Conservation (phyloP, 352 stramenopile genomes). For the Phytophthora macrochlamydospora region DNA sequence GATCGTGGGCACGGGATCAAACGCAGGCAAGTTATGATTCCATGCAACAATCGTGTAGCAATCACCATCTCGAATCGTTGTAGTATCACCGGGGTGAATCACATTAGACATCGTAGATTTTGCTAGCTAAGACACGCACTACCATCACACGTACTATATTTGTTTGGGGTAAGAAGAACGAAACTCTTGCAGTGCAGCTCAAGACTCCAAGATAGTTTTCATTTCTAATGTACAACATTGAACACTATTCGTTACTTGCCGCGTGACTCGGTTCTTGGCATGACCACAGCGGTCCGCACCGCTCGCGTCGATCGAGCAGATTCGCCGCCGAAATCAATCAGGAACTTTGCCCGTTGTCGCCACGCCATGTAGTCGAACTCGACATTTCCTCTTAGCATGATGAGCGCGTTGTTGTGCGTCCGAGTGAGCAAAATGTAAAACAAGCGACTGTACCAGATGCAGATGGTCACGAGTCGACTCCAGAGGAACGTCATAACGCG, state of each 20-base stretch:
- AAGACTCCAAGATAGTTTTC: too few relatives aligned
- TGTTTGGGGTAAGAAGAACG: too few relatives aligned
- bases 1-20: constrained; percentile 11
- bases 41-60: constrained; percentile 18
- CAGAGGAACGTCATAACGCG: constrained; percentile 32
- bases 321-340: constrained; percentile 2
- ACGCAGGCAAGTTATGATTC: constrained; percentile 6
- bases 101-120: background rate
- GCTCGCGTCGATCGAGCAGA: background rate
- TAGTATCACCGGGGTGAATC: constrained; percentile 1
- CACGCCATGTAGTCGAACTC: constrained; percentile 37
- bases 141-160: background rate
- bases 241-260: too few relatives aligned
- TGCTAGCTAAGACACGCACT: too few relatives aligned
- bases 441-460: constrained; percentile 27
- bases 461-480: constrained; percentile 34
- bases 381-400: constrained; percentile 29
- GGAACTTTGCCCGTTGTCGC: constrained; percentile 28
- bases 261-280: too few relatives aligned
- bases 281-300: constrained; percentile 26
- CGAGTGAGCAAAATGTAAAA: constrained; percentile 31
- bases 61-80: background rate
- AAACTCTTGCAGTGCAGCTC: too few relatives aligned
- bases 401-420: constrained; percentile 23
- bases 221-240: too few relatives aligned